Percentiles rank a stretch among this genome's conserved stretches.
Conservation (phyloP, 768 basidiomycete species). For the Calocybe cyanea region DNA sequence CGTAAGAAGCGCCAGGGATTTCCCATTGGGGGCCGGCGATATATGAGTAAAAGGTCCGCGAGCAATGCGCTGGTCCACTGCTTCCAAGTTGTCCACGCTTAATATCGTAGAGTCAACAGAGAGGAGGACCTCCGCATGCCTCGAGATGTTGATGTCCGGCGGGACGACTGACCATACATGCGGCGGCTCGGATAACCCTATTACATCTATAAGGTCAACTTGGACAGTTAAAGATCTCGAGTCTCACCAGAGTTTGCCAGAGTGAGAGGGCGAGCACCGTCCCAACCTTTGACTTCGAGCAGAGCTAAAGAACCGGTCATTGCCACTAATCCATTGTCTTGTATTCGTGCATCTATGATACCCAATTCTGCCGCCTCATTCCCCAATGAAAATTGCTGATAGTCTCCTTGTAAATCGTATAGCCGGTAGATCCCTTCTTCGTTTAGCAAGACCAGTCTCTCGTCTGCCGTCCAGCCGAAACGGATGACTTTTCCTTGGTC, state of each 20-base stretch:
- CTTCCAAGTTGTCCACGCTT: slow-evolving; percentile 86
- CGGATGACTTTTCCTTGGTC: slow-evolving; percentile 80
- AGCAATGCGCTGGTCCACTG: slow-evolving; percentile 81
- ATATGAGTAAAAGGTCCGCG: slow-evolving; percentile 88
- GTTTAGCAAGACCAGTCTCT: slow-evolving; percentile 79
- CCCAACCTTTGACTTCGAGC: slow-evolving; percentile 88
- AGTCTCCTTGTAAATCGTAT: slow-evolving; percentile 85
- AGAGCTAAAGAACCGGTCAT: slow-evolving; percentile 72
- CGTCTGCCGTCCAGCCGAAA: slow-evolving; percentile 83
- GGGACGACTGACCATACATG: slow-evolving; percentile 86
- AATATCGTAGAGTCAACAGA: slow-evolving; percentile 79
- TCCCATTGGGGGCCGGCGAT: slow-evolving; percentile 90
- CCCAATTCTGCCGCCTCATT: slow-evolving; percentile 79
- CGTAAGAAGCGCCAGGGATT: slow-evolving; percentile 82
- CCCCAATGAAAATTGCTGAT: slow-evolving; percentile 81
- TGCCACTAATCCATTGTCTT: slow-evolving; percentile 85
- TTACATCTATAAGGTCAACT: slow-evolving; percentile 4
- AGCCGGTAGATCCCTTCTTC: slow-evolving; percentile 91
- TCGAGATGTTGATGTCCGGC: slow-evolving; percentile 82
- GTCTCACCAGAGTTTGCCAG: slow-evolving; percentile 72
- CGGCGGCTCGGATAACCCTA: slow-evolving; percentile 76
- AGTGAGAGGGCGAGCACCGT: slow-evolving; percentile 67
- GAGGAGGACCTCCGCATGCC: slow-evolving; percentile 87
- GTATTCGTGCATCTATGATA: slow-evolving; percentile 79
- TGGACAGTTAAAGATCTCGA: not conserved